Conservation (phyloP, 83 land plant species). For the Isoetes engelmannii region DNA sequence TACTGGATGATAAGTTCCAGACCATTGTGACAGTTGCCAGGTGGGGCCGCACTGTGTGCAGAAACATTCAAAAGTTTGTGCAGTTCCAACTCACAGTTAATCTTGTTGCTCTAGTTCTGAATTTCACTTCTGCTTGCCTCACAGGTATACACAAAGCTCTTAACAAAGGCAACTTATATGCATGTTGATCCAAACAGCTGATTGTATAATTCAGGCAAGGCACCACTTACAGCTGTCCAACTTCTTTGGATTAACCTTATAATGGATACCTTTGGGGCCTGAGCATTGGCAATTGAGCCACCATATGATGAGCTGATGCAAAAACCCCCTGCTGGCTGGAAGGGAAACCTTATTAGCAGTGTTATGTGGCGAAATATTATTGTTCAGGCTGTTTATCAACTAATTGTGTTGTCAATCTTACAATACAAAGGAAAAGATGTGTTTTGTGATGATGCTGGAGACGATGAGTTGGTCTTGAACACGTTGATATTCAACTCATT, state of each 20-base stretch:
- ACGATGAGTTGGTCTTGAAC: conserved; percentile 25
- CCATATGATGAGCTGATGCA: conserved; percentile 57
- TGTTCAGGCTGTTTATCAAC: conserved; percentile 48
- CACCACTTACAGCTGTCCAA: conserved; percentile 86
- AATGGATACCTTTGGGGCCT: conserved; percentile 83
- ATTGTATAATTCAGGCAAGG: conserved; percentile 33
- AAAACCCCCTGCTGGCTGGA: conserved; percentile 42
- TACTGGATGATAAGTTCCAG: conserved; percentile 74
- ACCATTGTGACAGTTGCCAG: conserved; percentile 73
- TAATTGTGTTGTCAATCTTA: conserved; percentile 32
- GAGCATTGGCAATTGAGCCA: conserved; percentile 84
- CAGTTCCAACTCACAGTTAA: conserved; percentile 86
- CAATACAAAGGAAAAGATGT: conserved; percentile 35
- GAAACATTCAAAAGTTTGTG: conserved; percentile 85
- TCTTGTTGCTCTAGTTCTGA: conserved; percentile 66
- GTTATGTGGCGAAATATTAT: conserved; percentile 60
- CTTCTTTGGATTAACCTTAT: conserved; percentile 85
- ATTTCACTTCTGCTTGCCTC: conserved; percentile 72
- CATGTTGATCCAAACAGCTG: background rate
- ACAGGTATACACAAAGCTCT: too few relatives aligned
- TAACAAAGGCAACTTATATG: too few relatives aligned
- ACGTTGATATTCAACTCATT: conserved; percentile 53
- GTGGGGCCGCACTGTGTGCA: conserved; percentile 82
- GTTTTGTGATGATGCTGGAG: conserved; percentile 30
- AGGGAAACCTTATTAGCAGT: conserved; percentile 37